Percentiles rank a stretch among this genome's conserved stretches.
Conservation (phyloP, 192 early-diverging fungal genomes). For the Rhizophagus sp. region DNA sequence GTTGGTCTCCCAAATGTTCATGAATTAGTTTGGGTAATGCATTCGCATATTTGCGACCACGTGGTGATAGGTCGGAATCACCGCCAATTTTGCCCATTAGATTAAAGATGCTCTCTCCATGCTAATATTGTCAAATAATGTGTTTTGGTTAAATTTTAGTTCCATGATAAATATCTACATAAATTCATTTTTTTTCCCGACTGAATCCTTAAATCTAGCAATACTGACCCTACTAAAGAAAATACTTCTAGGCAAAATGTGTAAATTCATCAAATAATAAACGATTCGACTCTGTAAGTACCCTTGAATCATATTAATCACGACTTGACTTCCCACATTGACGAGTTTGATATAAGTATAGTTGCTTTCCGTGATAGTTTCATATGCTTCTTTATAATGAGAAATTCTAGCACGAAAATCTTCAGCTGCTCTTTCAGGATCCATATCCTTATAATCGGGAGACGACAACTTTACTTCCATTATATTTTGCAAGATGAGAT, state of each 20-base stretch:
- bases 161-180: background rate
- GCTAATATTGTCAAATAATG: constrained; percentile 43
- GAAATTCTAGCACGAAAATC: constrained; percentile 92
- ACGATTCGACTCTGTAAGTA: constrained; percentile 97
- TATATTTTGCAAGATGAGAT: constrained; percentile 89
- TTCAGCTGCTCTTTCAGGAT: constrained; percentile 82
- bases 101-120: constrained; percentile 96
- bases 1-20: constrained; percentile 71
- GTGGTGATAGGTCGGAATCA: constrained; percentile 85
- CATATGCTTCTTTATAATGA: constrained; percentile 91
- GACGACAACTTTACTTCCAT: constrained; percentile 93
- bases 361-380: constrained; percentile 77
- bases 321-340: constrained; percentile 88
- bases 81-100: constrained; percentile 92
- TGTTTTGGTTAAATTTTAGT: background rate
- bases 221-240: constrained; percentile 77
- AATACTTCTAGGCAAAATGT: constrained; percentile 91
- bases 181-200: background rate
- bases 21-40: constrained; percentile 82
- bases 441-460: constrained; percentile 90
- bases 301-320: constrained; percentile 93
- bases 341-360: constrained; percentile 92
- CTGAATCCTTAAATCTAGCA: background rate
- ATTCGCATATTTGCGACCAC: constrained; percentile 83
- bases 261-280: constrained; percentile 99